Percentiles rank a stretch among this genome's conserved stretches.
Evolutionary conservation across 2,329 filamentous ascomycete species (phyloP).

Genomic region (Sporothrix pseudoabietina): DNA sequence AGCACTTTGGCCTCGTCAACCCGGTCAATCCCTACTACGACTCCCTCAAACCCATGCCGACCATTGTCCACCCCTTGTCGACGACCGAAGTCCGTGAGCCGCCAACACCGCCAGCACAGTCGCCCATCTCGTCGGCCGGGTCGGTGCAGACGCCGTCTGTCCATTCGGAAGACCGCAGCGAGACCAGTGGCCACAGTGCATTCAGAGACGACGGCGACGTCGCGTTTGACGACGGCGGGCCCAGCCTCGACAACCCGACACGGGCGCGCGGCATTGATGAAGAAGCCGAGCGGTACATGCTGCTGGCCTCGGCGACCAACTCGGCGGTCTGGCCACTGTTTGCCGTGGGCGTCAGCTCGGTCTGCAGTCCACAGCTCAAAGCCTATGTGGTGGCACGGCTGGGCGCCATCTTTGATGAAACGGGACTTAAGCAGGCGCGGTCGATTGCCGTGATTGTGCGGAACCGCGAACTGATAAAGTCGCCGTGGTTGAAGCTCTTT

Average conservation of each 20-base stretch:
- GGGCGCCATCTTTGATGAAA: conserved; percentile 50
- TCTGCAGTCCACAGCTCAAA: conserved; percentile 47
- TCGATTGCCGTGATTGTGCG: conserved; percentile 48
- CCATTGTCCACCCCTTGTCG: conserved; percentile 20
- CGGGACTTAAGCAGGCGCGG: conserved; percentile 50
- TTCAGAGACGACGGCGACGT: conserved; percentile 22
- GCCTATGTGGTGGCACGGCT: conserved; percentile 51
- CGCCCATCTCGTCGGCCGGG: conserved; percentile 29
- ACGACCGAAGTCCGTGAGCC: conserved; percentile 33
- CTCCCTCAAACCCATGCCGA: conserved; percentile 31
- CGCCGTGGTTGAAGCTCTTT: conserved; percentile 31
- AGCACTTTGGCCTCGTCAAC: conserved; percentile 53
- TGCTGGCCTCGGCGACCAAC: conserved; percentile 52
- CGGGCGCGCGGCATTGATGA: conserved; percentile 42
- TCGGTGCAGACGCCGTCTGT: conserved; percentile 27
- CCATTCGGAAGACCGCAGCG: conserved; percentile 15
- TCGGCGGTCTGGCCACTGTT: conserved; percentile 56
- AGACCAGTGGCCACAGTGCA: neutral
- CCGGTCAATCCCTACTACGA: conserved; percentile 43
- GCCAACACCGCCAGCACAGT: conserved; percentile 28
- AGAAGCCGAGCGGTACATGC: conserved; percentile 51
- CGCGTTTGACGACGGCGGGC: conserved; percentile 38
- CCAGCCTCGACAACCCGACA: conserved; percentile 48
- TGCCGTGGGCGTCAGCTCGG: conserved; percentile 52
- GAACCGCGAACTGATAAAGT: conserved; percentile 40